Evolutionary conservation across 768 basidiomycete species (phyloP).

Genomic region (Tricholoma sp.): DNA sequence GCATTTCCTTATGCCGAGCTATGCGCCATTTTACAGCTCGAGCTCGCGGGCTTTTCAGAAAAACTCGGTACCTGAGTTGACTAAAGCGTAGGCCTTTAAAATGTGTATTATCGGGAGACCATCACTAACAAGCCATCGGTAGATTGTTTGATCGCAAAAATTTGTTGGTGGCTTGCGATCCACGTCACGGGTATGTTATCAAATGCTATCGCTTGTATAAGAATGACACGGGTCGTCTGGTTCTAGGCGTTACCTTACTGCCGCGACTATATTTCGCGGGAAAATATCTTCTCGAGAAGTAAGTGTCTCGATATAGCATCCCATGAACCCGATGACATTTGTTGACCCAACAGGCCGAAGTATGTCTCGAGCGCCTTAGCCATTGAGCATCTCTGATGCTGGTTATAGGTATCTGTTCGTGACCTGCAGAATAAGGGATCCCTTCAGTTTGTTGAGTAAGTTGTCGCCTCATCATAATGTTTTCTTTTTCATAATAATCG

Average conservation of each 20-base stretch:
- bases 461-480: constrained; percentile 2
- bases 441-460: constrained; percentile 74
- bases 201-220: not conserved
- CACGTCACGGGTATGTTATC: constrained; percentile 58
- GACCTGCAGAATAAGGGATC: constrained; percentile 77
- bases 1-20: constrained; percentile 95
- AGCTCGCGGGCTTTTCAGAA: constrained; percentile 57
- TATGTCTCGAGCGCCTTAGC: constrained; percentile 25
- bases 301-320: constrained; percentile 23
- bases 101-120: not conserved
- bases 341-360: constrained; percentile 42
- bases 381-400: constrained; percentile 6
- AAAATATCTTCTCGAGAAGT: constrained; percentile 79
- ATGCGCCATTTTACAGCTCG: constrained; percentile 81
- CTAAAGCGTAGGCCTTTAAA: constrained; percentile 51
- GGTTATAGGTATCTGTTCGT: constrained; percentile 54
- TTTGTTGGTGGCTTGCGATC: constrained; percentile 79
- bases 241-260: constrained; percentile 81
- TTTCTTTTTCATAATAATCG: not conserved
- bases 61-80: constrained; percentile 63
- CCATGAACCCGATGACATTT: constrained; percentile 31
- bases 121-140: not conserved
- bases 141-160: constrained; percentile 81
- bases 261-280: constrained; percentile 85
- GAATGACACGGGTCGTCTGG: not conserved